These are phyloP conservation scores for Camellia oleifera DNA, from an alignment of 179 eudicot species.

Conservation along the genomic window DNA sequence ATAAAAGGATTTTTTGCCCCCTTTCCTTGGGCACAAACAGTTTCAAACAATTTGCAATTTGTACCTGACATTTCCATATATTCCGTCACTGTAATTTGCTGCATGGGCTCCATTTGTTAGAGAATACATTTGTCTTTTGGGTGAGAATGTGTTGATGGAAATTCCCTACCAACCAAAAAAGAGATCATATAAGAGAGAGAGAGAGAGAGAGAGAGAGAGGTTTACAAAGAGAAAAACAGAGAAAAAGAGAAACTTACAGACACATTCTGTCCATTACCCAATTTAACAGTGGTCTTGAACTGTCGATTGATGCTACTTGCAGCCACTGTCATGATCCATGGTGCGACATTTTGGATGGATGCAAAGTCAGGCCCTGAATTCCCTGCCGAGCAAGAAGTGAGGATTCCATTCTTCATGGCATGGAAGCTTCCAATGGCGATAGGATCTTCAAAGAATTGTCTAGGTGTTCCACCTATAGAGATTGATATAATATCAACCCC, in stretches of 20 bases:
- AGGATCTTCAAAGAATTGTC: constrained; percentile 41
- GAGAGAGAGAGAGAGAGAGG: background rate
- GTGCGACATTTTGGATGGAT: constrained; percentile 57
- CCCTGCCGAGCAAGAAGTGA: constrained; percentile 62
- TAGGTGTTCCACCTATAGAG: constrained; percentile 45
- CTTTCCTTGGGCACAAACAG: too few species aligned
- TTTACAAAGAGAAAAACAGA: too few species aligned
- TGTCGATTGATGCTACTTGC: constrained; percentile 61
- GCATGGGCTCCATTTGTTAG: constrained; percentile 48
- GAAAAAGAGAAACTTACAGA: constrained; percentile 34
- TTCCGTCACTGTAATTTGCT: constrained; percentile 20
- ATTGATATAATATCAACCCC: constrained; percentile 75
- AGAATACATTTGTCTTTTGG: constrained; percentile 48
- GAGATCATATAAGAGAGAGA: background rate
- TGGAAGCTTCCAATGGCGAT: constrained; percentile 80
- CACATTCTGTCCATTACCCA: constrained; percentile 55
- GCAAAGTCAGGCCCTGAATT: constrained; percentile 49
- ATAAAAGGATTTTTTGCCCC: too few species aligned
- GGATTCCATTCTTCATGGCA: constrained; percentile 61
- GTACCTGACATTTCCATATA: constrained; percentile 42
- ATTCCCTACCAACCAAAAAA: constrained; percentile 41
- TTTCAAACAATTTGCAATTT: background rate
- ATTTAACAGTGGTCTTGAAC: constrained; percentile 43
- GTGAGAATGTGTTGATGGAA: constrained; percentile 62
- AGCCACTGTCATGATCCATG: constrained; percentile 79